These are phyloP conservation scores for Lachancea mirantina DNA, from an alignment of 805 yeast species.

Conservation along the genomic window DNA sequence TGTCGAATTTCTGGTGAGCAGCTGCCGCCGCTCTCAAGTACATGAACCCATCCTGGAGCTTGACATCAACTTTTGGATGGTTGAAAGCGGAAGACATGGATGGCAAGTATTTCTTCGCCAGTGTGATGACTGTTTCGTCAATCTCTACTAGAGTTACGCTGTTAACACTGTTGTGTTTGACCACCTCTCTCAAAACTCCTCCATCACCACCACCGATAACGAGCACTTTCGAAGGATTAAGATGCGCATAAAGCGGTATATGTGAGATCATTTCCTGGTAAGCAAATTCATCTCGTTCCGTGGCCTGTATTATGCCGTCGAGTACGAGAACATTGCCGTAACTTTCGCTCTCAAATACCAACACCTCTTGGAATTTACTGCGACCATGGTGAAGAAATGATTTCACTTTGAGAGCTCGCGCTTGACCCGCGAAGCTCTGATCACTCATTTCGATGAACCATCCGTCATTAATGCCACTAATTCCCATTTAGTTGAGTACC, in stretches of 20 bases:
- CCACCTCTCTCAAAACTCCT: slow-evolving; percentile 83
- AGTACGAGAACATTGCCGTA: slow-evolving; percentile 86
- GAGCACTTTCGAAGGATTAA: slow-evolving; percentile 63
- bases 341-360: slow-evolving; percentile 65
- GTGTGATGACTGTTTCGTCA: slow-evolving; percentile 71
- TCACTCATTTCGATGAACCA: slow-evolving; percentile 80
- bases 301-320: slow-evolving; percentile 86
- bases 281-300: slow-evolving; percentile 89
- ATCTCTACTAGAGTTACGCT: slow-evolving; percentile 78
- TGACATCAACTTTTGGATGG: slow-evolving; percentile 59
- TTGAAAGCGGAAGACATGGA: slow-evolving; percentile 60
- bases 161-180: slow-evolving; percentile 63
- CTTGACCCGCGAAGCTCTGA: slow-evolving; percentile 80
- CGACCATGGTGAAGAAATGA: slow-evolving; percentile 57
- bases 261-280: slow-evolving; percentile 91
- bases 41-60: slow-evolving; percentile 78
- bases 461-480: slow-evolving; percentile 38
- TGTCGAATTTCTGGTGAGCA: slow-evolving; percentile 53
- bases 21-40: slow-evolving; percentile 42
- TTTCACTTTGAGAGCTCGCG: slow-evolving; percentile 58
- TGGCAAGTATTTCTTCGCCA: slow-evolving; percentile 67
- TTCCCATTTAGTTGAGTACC: background rate
- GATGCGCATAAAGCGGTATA: slow-evolving; percentile 72
- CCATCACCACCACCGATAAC: slow-evolving; percentile 97
- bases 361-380: slow-evolving; percentile 73